Base-by-base conservation (phyloP, 352 stramenopile genomes). In the Phytophthora aleatoria region DNA sequence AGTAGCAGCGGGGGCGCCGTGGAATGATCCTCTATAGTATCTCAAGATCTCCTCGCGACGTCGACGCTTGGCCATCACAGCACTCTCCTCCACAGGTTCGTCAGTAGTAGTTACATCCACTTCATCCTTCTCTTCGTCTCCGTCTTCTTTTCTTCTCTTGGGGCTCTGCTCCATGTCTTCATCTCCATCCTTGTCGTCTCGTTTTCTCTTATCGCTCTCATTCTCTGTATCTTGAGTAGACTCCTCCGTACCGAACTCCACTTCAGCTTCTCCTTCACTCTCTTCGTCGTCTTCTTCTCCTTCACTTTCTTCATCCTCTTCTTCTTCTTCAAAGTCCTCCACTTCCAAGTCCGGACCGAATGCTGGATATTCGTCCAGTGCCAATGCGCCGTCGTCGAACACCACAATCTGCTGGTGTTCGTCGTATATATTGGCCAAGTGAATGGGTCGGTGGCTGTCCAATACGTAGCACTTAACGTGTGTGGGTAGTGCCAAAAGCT, bases 361-460 rank as follows among this genome's bases (percentile, higher is more conserved):
- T 13, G 89, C 78, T 24, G 87, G 85, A 58, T 90, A 94, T 38
- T 92, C 85, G 3, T 92, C 87, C 20, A 91, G 57, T 11, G 57
- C 55, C 55, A 92, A 69, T 9, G 83, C 80, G 7, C 83, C 87
- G 49, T 95, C 87, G 28, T 95, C 87, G 67, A 95, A 94, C 28
- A 95, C 76, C 2, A 94, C 79, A 45, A 95, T 73, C 58, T 91
- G 86, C 62, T 91, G 80, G 52, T 81, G 74, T 24, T 78, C 62
- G 41, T 95, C 81, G 76, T 99, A 97, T 27, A 99, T 89, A 75
- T 99, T 99, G 11, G 94, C 87, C 62, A 99, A 85, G 77, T 99
- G 96, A 45, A 99, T 91, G 8, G 97, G 97, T 1, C 96, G 82
- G 69, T 98, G 95, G 59, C 85, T 97, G 79, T 99, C 97, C 47